Evolutionary conservation across 2,329 filamentous ascomycete species (phyloP), one percentile per base, ranked within the genome.

Genomic region (Eutypella sp.): DNA sequence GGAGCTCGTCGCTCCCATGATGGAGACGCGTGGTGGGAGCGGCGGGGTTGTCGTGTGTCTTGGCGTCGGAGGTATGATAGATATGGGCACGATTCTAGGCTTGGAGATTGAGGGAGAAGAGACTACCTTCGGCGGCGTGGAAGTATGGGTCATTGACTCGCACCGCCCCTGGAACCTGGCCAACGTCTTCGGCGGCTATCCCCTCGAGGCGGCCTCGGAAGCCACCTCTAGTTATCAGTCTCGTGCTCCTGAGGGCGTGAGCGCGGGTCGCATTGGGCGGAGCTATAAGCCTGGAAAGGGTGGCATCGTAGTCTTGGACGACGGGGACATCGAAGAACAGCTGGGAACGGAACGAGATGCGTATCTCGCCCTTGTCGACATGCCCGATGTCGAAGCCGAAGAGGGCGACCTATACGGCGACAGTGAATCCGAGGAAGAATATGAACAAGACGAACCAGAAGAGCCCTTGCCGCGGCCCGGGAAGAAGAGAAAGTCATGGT

Each of bases 121-220:
- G n/a, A 74, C 75, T 9, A 73, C 82, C 42, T 85, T 88, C 68
- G 82, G 85, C 31, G 87, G 87, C n/a, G 88, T 97, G 1, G 90
- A 96, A 63, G 86, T 96, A 25, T 99, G 93, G 93, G 79, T 97
- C 10, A 76, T 97, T 48, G 93, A 99, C 68, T 82, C 92, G 23
- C 81, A 93, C 66, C 78, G 93, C 49, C 93, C 93, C 13, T 97
- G 92, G 90, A 97, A 99, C 63, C 65, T 99, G 60, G 83, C 82
- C 52, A 99, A 99, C 64, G 82, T 97, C 13, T 97, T 97, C 71
- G 90, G 87, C 11, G 87, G 87, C 3, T 80, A 81, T 49, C 75
- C 80, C 1, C 64, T 77, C 4, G 76, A 79, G 53, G 71, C 79
- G 19, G 65, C 71, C 10, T 66, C 72, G 31, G 74, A 75, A 19